Percentiles rank a stretch among this genome's conserved stretches.
Evolutionary conservation across 306 rosid species (phyloP).

Genomic region (Myrica gale): DNA sequence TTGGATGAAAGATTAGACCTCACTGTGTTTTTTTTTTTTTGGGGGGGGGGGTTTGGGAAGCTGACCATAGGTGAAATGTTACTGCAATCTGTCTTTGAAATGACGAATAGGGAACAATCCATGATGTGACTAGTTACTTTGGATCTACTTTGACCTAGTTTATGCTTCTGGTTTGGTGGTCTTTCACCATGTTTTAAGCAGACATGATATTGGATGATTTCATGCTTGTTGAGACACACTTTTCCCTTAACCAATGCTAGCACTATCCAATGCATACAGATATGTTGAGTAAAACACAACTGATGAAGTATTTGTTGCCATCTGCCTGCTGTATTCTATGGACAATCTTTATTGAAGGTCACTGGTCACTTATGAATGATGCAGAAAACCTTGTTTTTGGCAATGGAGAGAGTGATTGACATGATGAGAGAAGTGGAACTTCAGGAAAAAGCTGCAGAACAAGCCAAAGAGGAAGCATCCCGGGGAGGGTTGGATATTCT

Average conservation of each 20-base stretch:
- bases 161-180: neutral
- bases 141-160: neutral
- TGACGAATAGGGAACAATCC: neutral
- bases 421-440: conserved; percentile 83
- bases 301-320: neutral
- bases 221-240: too few relatives aligned
- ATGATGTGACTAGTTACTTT: neutral
- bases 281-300: neutral
- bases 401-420: conserved; percentile 81
- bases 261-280: neutral
- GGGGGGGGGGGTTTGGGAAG: too few relatives aligned
- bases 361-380: conserved; percentile 27
- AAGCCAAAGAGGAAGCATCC: conserved; percentile 58
- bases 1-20: neutral
- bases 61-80: neutral
- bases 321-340: neutral
- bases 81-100: neutral
- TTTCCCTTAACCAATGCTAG: neutral
- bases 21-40: too few relatives aligned
- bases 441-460: conserved; percentile 70
- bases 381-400: conserved; percentile 76
- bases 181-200: neutral
- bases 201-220: neutral
- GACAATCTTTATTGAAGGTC: conserved; percentile 4
- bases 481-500: conserved; percentile 58